phyloP scores from a whole-genome alignment of 192 early-diverging fungal species.

The Obelidium mucronatum region DNA sequence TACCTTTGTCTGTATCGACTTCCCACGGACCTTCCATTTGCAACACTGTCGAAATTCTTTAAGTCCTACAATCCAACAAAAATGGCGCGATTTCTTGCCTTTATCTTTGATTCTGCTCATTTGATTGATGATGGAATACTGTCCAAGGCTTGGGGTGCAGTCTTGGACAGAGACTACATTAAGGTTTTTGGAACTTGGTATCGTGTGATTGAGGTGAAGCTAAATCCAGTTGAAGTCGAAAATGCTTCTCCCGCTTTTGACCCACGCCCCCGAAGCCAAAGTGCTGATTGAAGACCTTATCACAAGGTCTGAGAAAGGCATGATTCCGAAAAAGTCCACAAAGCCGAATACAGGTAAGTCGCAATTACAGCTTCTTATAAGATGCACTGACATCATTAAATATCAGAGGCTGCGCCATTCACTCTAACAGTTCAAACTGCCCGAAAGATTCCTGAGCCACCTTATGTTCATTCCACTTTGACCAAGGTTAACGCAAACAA shows the following conservation, averaged over 20 bases:
- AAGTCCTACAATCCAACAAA: constrained; percentile 42
- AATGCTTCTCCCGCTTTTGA: constrained; percentile 47
- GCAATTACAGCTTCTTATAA: not conserved
- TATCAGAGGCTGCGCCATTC: constrained; percentile 48
- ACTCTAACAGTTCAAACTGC: constrained; percentile 53
- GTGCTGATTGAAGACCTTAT: constrained; percentile 41
- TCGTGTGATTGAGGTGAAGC: not conserved
- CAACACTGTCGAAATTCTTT: constrained; percentile 41
- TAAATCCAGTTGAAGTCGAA: constrained; percentile 20
- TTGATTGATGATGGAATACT: constrained; percentile 39
- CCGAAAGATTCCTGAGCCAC: constrained; percentile 42
- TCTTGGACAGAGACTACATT: constrained; percentile 41
- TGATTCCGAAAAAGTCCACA: constrained; percentile 45
- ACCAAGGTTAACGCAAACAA: constrained; percentile 45
- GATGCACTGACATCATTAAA: not conserved
- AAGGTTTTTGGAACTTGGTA: no score
- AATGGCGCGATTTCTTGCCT: constrained; percentile 51
- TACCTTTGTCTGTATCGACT: constrained; percentile 58
- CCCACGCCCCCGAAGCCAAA: constrained; percentile 33
- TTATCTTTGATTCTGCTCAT: constrained; percentile 52
- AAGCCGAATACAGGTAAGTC: constrained; percentile 42
- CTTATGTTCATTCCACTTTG: constrained; percentile 33
- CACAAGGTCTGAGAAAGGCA: constrained; percentile 40
- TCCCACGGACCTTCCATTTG: constrained; percentile 37
- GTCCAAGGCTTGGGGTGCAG: constrained; percentile 41